phyloP scores from a whole-genome alignment of 768 basidiomycete genomes.

The Russula virescens region DNA sequence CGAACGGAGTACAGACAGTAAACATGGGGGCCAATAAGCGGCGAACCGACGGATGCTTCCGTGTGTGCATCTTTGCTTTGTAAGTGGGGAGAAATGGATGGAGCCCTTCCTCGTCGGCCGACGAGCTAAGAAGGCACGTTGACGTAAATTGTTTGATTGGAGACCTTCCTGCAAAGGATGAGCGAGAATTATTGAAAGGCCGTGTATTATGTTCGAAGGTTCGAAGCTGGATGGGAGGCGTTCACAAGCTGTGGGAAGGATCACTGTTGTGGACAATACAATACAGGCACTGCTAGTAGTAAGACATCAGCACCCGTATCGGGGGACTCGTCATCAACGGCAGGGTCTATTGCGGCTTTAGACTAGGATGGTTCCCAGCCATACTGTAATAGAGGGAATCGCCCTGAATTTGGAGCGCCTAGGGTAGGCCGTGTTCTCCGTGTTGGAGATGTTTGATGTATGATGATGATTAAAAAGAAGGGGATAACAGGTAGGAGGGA shows the following conservation, averaged over 20 bases:
- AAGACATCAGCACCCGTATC: no score
- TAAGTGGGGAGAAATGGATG: background rate
- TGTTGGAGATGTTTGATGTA: constrained; percentile 1
- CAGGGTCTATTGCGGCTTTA: no score
- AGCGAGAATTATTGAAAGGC: background rate
- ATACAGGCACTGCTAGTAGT: background rate
- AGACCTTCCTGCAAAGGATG: background rate
- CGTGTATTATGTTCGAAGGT: constrained; percentile 13
- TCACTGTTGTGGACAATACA: background rate
- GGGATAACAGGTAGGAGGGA: background rate
- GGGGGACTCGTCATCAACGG: background rate
- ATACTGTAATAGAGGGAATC: background rate
- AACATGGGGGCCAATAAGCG: background rate
- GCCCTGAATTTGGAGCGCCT: constrained; percentile 19
- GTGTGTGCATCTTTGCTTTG: background rate
- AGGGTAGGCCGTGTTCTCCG: constrained; percentile 18
- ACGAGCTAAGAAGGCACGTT: constrained; percentile 3
- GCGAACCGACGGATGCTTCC: background rate
- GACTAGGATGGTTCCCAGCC: no score
- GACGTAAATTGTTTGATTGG: constrained; percentile 16
- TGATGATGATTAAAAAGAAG: no score
- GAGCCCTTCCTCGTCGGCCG: background rate
- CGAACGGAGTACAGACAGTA: background rate
- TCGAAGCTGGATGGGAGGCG: constrained; percentile 4
- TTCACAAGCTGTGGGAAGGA: background rate